Conservation (phyloP, 768 basidiomycete species). For the Mycena metata region DNA sequence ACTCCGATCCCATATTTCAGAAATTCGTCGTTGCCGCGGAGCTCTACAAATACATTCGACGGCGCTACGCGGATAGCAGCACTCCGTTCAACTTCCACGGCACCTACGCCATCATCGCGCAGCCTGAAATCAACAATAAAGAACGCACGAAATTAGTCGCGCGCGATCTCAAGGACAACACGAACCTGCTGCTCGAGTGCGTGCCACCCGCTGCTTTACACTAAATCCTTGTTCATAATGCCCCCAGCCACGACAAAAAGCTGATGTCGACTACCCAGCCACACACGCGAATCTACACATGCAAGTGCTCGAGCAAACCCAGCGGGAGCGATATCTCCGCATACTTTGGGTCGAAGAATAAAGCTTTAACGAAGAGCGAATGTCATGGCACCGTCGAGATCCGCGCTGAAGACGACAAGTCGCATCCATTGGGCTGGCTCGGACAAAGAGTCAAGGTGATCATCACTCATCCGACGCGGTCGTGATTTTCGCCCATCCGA, state of each 20-base stretch:
- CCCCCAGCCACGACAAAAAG: too few relatives aligned
- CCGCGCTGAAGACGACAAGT: slow-evolving; percentile 25
- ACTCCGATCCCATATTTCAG: slow-evolving; percentile 14
- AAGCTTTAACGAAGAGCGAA: slow-evolving; percentile 5
- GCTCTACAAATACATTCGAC: slow-evolving; percentile 25
- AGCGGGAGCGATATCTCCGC: too few relatives aligned
- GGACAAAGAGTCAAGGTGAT: slow-evolving; percentile 36
- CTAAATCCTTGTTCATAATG: too few relatives aligned
- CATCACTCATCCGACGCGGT: slow-evolving; percentile 31
- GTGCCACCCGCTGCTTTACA: background rate
- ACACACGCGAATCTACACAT: too few relatives aligned
- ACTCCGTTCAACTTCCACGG: slow-evolving; percentile 25
- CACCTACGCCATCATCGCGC: slow-evolving; percentile 36
- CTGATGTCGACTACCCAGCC: too few relatives aligned
- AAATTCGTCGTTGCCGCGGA: slow-evolving; percentile 10
- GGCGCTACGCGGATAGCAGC: slow-evolving; percentile 10
- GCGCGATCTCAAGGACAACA: slow-evolving; percentile 27
- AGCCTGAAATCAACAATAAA: slow-evolving; percentile 32
- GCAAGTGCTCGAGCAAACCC: too few relatives aligned
- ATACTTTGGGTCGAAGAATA: background rate
- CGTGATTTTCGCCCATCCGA: slow-evolving; percentile 28
- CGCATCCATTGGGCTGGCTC: slow-evolving; percentile 29
- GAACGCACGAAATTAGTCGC: slow-evolving; percentile 23
- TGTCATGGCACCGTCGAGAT: slow-evolving; percentile 31
- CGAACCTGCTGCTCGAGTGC: slow-evolving; percentile 29